A percentile compares a stretch with the other conserved stretches of the same genome.
phyloP scores from a whole-genome alignment of 176 grass and related monocot genomes.

The Avena insularis region DNA sequence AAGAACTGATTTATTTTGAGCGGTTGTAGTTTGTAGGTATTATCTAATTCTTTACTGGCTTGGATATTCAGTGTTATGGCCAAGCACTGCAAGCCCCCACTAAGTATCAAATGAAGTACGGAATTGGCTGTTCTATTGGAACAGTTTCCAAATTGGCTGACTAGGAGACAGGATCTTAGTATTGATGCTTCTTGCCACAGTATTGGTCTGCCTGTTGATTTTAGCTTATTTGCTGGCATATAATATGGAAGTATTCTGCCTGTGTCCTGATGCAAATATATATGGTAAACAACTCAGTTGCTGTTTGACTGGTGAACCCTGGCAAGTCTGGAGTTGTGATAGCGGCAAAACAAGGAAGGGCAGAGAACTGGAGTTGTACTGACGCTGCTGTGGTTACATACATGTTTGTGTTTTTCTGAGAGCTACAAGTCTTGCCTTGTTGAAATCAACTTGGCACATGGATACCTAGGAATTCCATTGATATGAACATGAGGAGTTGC shows the following conservation, averaged over 20 bases:
- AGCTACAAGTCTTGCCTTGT: slow-evolving; percentile 6
- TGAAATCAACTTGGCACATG: slow-evolving; percentile 31
- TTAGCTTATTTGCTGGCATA: slow-evolving; percentile 24
- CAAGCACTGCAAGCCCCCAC: slow-evolving; percentile 68
- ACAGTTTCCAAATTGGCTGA: slow-evolving; percentile 58
- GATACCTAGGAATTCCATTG: slow-evolving; percentile 21
- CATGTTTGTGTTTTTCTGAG: slow-evolving; percentile 7
- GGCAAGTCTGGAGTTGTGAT: slow-evolving; percentile 27
- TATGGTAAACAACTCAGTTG: slow-evolving; percentile 28
- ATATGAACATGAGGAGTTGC: background rate
- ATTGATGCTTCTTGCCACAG: slow-evolving; percentile 26
- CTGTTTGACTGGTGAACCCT: background rate
- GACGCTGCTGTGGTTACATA: background rate
- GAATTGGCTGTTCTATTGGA: slow-evolving; percentile 63
- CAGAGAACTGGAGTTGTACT: background rate
- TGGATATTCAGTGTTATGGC: slow-evolving; percentile 79
- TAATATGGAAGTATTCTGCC: slow-evolving; percentile 17
- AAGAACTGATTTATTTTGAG: slow-evolving; percentile 45
- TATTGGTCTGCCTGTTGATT: slow-evolving; percentile 39
- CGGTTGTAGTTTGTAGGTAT: slow-evolving; percentile 50
- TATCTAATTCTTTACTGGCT: slow-evolving; percentile 68
- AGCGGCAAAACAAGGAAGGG: slow-evolving; percentile 14
- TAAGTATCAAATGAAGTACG: slow-evolving; percentile 66
- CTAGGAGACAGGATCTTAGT: slow-evolving; percentile 51
- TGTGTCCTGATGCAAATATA: slow-evolving; percentile 16